Evolutionary conservation across 352 stramenopile genomes (phyloP), one percentile per base, ranked within the genome.

Genomic region (Phytophthora capsici): DNA sequence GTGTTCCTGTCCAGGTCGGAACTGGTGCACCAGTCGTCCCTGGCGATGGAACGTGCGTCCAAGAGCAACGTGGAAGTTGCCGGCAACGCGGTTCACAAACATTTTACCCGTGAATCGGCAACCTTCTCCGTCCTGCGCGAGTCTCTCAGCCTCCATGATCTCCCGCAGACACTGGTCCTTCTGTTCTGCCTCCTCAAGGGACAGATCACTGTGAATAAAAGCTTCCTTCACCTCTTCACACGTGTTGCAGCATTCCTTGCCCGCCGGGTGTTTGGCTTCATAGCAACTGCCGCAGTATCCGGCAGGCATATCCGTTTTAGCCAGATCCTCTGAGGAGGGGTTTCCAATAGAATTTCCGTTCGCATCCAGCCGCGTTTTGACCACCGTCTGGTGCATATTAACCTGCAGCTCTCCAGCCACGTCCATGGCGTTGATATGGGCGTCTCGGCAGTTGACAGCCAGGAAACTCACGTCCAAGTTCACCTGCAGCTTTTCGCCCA

Each of bases 391-490:
- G 63, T 98, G 94, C 69, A 99, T 91, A 66, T 99, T 89, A 25
- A 99, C 80, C 72, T 99, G 97, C 57, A 98, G 91, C 64, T 99
- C 97, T 14, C 98, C 98, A 1, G 97, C 96, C 36, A 99, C 95
- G 75, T 99, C 98, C 90, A 99, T 99, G 4, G 95, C 94, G 78
- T 99, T 98, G 37, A 99, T 77, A 71, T 99, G 96, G 26, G 98
- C 86, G 74, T 99, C 96, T 82, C 93, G 82, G 84, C 98, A 99
- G 59, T 89, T 97, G 52, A 99, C 79, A 10, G 86, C 82, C 23
- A 98, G 94, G 70, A 99, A 99, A 38, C 97, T 99, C 44, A 99
- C 94, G 81, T 99, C 98, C 22, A 99, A 57, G 75, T 98, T 97
- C 67, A 99, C 98, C 69, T 91, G 80, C 57, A 99, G 94, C 75